Base-by-base conservation (phyloP, 2,329 filamentous ascomycete species). In the Plenodomus tracheiphilus region DNA sequence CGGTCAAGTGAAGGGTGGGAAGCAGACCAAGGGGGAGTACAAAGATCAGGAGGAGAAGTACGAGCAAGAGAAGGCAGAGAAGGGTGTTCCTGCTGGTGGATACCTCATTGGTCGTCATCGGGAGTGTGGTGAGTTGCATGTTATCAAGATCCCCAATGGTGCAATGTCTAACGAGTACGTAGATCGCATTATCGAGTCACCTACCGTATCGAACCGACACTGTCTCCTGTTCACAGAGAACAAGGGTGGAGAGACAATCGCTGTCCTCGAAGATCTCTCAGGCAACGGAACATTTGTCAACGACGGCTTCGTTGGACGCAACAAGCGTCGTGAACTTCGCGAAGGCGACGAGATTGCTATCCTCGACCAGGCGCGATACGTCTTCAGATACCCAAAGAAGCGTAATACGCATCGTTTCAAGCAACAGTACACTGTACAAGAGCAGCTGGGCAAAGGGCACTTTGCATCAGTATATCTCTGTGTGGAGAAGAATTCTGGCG, bases 261-360 rank as follows among this genome's bases (percentile, higher is more conserved):
- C 91, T 8, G 82, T 97, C 11, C 74, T 99, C 4, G 92, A 99
- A 70, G 94, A 99, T 71, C 76, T 97, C 17, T 99, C 94, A 6
- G 94, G 86, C 68, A 99, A 99, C 69, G 94, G 94, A 42, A 99
- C 95, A 0, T 99, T 92, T 68, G 87, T 99, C 62, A 97, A 97
- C 66, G 91, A 97, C 62, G 87, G 86, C 15, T 81, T 96, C 22
- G 84, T 99, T 19, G 94, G 94, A 19, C 87, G 93, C 43, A 99
- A 99, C 72, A 91, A 96, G 72, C 83, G 91, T 46, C 85, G 93
- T 49, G 91, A 96, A 70, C 80, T 99, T 21, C 81, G 91, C 61
- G 91, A 97, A 62, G 86, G 89, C 32, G 94, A 99, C 60, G 92
- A 97, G 71, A 88, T 99, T 42, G 88, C 89, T 6, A 86, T 99